Evolutionary conservation across 164 flowering plant genomes (phyloP).

Genomic region (Brasenia schreberi): DNA sequence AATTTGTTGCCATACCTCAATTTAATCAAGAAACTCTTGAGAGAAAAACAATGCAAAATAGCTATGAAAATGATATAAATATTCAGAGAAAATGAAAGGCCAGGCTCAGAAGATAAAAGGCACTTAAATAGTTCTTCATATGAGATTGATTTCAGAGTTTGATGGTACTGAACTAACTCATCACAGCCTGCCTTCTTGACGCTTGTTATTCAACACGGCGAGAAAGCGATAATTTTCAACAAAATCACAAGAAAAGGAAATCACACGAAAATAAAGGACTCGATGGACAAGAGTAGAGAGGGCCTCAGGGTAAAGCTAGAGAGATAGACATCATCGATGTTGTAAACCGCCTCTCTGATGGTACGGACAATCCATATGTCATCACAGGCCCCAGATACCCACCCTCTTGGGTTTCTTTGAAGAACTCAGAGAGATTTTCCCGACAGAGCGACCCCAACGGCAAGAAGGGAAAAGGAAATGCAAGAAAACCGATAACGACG

Average conservation of each 20-base stretch:
- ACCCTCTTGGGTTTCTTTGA: background rate
- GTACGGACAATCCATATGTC: constrained; percentile 2
- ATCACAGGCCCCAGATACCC: background rate
- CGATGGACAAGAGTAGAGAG: background rate
- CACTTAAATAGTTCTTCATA: background rate
- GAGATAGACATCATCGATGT: background rate
- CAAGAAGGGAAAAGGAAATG: no score
- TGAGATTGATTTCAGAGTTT: background rate
- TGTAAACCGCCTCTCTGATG: background rate
- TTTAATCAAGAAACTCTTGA: no score
- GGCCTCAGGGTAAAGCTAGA: background rate
- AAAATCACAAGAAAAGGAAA: background rate
- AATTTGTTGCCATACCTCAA: background rate
- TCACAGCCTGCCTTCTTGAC: background rate
- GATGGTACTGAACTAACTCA: background rate
- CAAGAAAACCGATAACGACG: no score
- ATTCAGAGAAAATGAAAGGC: background rate
- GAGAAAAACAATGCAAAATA: background rate
- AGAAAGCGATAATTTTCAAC: no score
- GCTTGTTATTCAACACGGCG: background rate
- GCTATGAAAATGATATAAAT: no score
- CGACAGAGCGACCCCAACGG: no score
- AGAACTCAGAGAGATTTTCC: background rate
- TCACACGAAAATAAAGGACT: background rate
- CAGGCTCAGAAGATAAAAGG: constrained; percentile 2